Base-by-base conservation (phyloP, 306 rosid species). In the apple (Malus domestica) region DNA sequence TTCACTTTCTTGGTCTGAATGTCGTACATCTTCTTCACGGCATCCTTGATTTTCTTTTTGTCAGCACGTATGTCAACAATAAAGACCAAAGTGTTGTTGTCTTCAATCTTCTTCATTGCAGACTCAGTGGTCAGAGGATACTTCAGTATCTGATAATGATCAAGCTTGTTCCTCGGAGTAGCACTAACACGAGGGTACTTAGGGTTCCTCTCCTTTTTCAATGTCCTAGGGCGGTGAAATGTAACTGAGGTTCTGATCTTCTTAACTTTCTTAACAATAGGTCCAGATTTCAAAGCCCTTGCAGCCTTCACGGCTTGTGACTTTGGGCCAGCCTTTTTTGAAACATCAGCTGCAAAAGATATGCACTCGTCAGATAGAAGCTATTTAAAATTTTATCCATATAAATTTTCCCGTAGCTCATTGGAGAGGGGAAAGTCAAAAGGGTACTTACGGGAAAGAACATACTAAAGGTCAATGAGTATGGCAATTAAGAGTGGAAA, bases 101-200 rank as follows among this genome's bases (percentile, higher is more conserved):
- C 97, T 55, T 93, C 97, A 22, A 93, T 93, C 79, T 93, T 90
- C 83, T 93, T 93, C 97, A 90, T 93, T 3, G 97, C 97, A 0
- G 96, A 93, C 49, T 93, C 97, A 0, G 97, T 93, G 52, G 97
- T 93, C 20, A 93, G 94, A 64, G 97, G 97, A 78, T 54, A 93
- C 58, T 90, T 89, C 27, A 93, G 80, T 32, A 90, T 90, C 75
- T 90, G 96, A 71, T 93, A 90, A 40, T 87, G 94, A 35, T 93
- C 97, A 49, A 93, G 96, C 82, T 93, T 93, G 72, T 93, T 88
- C 88, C 97, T 89, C 3, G 93, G 89, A 2, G 92, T 79, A n/a
- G 96, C 97, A 80, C 97, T 93, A 20, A 87, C 79, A 6, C 96
- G 92, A 49, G 97, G 97, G 73, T 93, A 93, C 61, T 93, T 93